Conservation (phyloP, 179 eudicot genomes). For the Carnegiea gigantea region DNA sequence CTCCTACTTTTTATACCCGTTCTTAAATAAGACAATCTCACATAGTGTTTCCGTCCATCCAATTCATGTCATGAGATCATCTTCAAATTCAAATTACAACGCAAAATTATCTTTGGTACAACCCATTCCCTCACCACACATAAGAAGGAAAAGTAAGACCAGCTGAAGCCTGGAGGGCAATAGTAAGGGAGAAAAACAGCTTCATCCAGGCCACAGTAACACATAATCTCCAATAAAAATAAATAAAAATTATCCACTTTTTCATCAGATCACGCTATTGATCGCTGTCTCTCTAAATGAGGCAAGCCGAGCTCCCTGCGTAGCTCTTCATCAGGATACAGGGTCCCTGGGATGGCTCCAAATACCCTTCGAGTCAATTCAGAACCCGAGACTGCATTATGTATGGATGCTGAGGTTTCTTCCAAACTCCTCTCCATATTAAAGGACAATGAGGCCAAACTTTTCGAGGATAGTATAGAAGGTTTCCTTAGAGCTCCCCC, state of each 20-base stretch:
- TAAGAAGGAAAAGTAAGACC: neutral
- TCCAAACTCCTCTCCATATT: slow-evolving; percentile 54
- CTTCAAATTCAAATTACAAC: neutral
- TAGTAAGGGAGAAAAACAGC: neutral
- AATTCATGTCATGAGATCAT: neutral
- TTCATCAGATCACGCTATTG: neutral
- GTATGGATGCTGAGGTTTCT: slow-evolving; percentile 74
- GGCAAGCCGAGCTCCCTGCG: slow-evolving; percentile 63
- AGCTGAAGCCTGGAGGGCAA: neutral
- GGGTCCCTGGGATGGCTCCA: slow-evolving; percentile 53
- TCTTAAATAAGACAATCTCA: neutral
- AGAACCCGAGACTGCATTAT: slow-evolving; percentile 56
- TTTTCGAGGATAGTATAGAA: slow-evolving; percentile 33
- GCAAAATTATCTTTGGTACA: neutral
- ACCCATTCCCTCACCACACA: neutral
- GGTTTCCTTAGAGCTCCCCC: slow-evolving; percentile 15
- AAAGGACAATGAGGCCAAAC: slow-evolving; percentile 55
- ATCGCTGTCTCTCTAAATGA: slow-evolving; percentile 15
- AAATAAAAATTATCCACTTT: neutral
- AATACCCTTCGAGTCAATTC: slow-evolving; percentile 39
- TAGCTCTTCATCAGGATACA: slow-evolving; percentile 68
- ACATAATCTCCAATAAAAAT: neutral
- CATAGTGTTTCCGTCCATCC: neutral
- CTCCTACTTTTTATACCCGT: too few species aligned
- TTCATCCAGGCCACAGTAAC: neutral